A percentile compares a stretch with the other conserved stretches of the same genome.
phyloP scores from a whole-genome alignment of 176 grass and related monocot species.

The Tillandsia fasciculata region DNA sequence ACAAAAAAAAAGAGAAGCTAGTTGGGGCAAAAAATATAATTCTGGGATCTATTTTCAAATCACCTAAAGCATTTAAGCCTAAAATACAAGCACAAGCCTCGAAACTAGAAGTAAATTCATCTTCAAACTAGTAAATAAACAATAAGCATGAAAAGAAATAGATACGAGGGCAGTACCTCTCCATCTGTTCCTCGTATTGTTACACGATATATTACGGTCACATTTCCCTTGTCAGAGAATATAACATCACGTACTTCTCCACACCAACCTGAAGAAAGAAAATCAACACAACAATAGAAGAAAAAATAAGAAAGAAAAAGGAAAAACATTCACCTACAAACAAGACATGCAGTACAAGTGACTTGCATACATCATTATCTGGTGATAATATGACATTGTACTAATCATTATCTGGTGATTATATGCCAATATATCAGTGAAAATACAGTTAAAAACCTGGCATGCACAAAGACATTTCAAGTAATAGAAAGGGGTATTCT shows the following conservation, averaged over 20 bases:
- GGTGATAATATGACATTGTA: background rate
- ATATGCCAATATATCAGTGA: background rate
- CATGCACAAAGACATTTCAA: background rate
- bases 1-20: no score
- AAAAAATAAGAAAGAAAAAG: background rate
- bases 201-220: conserved; percentile 65
- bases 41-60: no score
- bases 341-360: background rate
- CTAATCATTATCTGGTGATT: background rate
- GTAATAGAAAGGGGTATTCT: background rate
- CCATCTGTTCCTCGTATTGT: conserved; percentile 67
- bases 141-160: conserved; percentile 5
- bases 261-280: conserved; percentile 53
- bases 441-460: background rate
- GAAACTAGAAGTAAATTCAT: conserved; percentile 3
- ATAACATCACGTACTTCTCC: conserved; percentile 79
- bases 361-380: background rate
- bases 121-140: conserved; percentile 10
- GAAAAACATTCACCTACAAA: background rate
- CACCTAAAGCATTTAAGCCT: no score
- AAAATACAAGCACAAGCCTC: background rate
- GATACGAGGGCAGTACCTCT: conserved; percentile 35
- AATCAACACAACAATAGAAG: background rate
- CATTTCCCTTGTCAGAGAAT: conserved; percentile 43
- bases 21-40: no score